These are phyloP conservation scores for Tricholoma furcatifolium DNA, from an alignment of 768 basidiomycete species.

Conservation along the genomic window DNA sequence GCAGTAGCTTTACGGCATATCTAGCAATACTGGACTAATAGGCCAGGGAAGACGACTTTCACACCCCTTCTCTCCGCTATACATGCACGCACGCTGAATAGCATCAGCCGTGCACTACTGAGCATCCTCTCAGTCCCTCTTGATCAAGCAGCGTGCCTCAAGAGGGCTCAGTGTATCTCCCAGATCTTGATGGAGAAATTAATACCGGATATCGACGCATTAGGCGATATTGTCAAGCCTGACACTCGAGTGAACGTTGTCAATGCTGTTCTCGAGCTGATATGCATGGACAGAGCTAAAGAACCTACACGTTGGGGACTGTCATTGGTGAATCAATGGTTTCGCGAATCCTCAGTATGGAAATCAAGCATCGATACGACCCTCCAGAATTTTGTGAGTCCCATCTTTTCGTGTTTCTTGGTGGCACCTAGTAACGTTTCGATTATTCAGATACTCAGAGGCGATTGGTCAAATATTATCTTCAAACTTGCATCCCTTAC, in stretches of 20 bases:
- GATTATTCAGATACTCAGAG: constrained; percentile 32
- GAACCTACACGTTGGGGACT: constrained; percentile 30
- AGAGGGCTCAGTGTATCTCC: constrained; percentile 31
- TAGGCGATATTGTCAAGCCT: constrained; percentile 26
- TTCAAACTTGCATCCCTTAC: constrained; percentile 42
- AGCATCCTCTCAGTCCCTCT: constrained; percentile 17
- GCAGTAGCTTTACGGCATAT: neutral
- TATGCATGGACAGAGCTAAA: constrained; percentile 24
- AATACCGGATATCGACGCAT: constrained; percentile 45
- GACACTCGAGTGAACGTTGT: constrained; percentile 41
- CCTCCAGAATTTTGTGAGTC: constrained; percentile 41
- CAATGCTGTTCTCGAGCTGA: constrained; percentile 42
- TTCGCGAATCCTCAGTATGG: constrained; percentile 37
- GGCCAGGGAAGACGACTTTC: constrained; percentile 26
- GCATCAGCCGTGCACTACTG: constrained; percentile 27
- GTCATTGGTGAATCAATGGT: constrained; percentile 37
- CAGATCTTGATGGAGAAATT: constrained; percentile 42
- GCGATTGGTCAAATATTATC: constrained; percentile 42
- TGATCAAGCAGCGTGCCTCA: constrained; percentile 15
- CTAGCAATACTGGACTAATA: constrained; percentile 51
- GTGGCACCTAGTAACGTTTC: constrained; percentile 2
- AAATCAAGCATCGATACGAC: constrained; percentile 38
- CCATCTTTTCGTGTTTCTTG: neutral
- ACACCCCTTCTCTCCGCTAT: constrained; percentile 48
- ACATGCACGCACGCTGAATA: constrained; percentile 44